A percentile compares a stretch with the other conserved stretches of the same genome.
Conservation (phyloP, 2,329 filamentous ascomycete species). For the Basipetospora sp. region DNA sequence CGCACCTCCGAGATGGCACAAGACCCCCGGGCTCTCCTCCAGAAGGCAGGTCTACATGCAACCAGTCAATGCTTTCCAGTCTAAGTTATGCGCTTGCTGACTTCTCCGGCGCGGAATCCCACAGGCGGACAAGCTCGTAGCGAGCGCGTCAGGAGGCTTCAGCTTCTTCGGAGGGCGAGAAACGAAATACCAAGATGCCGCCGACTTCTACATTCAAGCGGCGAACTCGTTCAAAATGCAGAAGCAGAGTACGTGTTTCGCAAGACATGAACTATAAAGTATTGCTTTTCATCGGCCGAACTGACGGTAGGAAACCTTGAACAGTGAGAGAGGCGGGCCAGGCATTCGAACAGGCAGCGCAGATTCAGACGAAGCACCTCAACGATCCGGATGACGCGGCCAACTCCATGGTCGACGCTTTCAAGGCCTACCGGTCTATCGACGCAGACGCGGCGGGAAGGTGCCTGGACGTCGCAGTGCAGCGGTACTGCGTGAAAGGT, state of each 20-base stretch:
- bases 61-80: not conserved
- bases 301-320: too few relatives aligned
- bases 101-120: not conserved
- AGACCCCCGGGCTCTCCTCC: slow-evolving; percentile 63
- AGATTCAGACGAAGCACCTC: slow-evolving; percentile 63
- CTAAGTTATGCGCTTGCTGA: too few relatives aligned
- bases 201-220: slow-evolving; percentile 74
- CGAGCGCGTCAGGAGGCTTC: slow-evolving; percentile 65
- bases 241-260: slow-evolving; percentile 50
- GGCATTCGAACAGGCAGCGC: slow-evolving; percentile 74
- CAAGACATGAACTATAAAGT: too few relatives aligned
- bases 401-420: slow-evolving; percentile 76
- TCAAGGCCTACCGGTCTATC: slow-evolving; percentile 83
- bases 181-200: slow-evolving; percentile 82
- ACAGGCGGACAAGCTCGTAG: slow-evolving; percentile 74
- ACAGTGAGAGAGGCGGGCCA: slow-evolving; percentile 78
- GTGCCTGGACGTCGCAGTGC: slow-evolving; percentile 64
- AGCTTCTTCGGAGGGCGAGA: slow-evolving; percentile 74
- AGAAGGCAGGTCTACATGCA: slow-evolving; percentile 43
- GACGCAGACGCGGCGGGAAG: slow-evolving; percentile 70
- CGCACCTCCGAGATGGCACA: slow-evolving; percentile 41
- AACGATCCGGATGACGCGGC: slow-evolving; percentile 88
- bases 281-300: too few relatives aligned
- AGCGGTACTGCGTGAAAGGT: slow-evolving; percentile 74
- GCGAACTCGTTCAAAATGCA: slow-evolving; percentile 85